Conservation (phyloP, 2,329 filamentous ascomycete genomes). For the Fusarium neocosmosporiellum region DNA sequence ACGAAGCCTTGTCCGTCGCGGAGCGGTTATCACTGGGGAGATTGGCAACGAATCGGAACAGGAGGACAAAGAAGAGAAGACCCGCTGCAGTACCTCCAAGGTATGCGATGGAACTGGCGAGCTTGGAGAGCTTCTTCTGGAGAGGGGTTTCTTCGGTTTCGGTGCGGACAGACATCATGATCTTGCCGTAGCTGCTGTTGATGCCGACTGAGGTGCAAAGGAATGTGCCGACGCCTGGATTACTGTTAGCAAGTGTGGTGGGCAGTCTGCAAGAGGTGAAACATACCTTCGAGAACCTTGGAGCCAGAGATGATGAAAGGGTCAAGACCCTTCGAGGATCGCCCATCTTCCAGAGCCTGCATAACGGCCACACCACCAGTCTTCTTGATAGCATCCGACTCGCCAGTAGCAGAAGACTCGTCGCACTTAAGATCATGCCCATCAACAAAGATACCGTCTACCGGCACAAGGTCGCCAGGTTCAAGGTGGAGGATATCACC, state of each 20-base stretch:
- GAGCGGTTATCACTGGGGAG: background rate
- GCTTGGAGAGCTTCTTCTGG: conserved; percentile 60
- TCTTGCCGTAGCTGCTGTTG: conserved; percentile 63
- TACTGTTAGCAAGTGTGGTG: background rate
- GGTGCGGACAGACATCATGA: conserved; percentile 63
- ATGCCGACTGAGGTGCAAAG: conserved; percentile 64
- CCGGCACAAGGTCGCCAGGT: conserved; percentile 46
- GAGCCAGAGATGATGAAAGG: background rate
- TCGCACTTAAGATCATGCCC: background rate
- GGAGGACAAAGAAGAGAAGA: background rate
- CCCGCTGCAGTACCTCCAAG: background rate
- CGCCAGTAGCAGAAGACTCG: background rate
- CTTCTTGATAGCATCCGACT: background rate
- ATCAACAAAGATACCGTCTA: background rate
- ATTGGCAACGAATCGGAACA: background rate
- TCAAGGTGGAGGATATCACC: conserved; percentile 67
- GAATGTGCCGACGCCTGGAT: conserved; percentile 65
- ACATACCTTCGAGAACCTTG: background rate
- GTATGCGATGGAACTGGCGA: background rate
- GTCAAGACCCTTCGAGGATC: background rate
- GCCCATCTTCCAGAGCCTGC: background rate
- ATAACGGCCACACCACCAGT: background rate
- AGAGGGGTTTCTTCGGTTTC: conserved; percentile 63
- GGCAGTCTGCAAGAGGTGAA: background rate
- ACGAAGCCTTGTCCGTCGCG: background rate